Evolutionary conservation across 2,329 filamentous ascomycete species (phyloP).

Genomic region (Clarireedia monteithiana): DNA sequence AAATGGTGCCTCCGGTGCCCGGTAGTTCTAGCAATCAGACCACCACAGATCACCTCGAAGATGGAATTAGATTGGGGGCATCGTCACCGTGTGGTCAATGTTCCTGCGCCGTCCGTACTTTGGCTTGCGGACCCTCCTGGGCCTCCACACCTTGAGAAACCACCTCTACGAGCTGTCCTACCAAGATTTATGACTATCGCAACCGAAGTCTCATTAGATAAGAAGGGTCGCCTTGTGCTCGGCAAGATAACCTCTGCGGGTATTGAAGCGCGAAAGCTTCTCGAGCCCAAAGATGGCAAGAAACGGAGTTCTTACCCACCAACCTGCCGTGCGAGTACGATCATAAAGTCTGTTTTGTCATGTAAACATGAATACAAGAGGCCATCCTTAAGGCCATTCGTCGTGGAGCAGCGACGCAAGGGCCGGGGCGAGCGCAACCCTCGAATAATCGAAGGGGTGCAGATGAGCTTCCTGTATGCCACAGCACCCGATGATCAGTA

Average conservation of each 20-base stretch:
- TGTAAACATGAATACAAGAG: no score
- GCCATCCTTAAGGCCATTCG: neutral
- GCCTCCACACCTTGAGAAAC: no score
- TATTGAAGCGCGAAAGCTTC: neutral
- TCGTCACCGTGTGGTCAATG: no score
- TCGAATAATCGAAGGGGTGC: neutral
- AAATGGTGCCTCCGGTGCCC: no score
- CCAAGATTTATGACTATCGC: neutral
- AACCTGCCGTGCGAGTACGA: no score
- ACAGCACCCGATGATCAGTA: neutral
- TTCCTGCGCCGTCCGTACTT: no score
- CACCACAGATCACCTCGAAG: no score
- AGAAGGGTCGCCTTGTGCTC: neutral
- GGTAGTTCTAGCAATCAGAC: no score
- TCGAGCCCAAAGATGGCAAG: neutral
- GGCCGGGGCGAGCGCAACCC: neutral
- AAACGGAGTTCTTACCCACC: no score
- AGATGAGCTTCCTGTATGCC: neutral
- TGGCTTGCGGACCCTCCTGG: neutral
- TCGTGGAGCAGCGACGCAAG: neutral
- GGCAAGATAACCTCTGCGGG: neutral
- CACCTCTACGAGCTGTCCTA: neutral
- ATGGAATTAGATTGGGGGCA: no score
- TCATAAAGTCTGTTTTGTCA: no score
- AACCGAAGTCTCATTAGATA: neutral